Evolutionary conservation across 1,284 basidiomycete genomes (phyloP).

Genomic region (Marasmius tenuissimus): DNA sequence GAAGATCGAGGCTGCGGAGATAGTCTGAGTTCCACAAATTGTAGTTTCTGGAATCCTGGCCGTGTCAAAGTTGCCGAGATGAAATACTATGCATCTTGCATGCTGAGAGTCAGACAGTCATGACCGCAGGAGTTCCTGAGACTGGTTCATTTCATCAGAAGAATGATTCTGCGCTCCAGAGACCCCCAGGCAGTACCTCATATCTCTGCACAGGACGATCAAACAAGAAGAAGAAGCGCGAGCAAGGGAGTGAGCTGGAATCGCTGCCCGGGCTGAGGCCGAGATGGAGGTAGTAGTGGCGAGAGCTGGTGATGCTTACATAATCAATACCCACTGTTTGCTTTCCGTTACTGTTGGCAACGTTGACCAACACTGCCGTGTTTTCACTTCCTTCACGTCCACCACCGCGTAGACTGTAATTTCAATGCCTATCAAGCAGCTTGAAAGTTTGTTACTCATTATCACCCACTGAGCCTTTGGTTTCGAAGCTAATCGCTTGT

Average conservation of each 20-base stretch:
- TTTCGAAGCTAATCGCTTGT: not conserved
- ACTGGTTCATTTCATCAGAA: no score
- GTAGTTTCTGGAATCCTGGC: no score
- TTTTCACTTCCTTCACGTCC: constrained; percentile 4
- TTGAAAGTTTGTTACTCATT: constrained; percentile 32
- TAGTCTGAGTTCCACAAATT: no score
- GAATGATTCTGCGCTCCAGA: no score
- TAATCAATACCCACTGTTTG: not conserved
- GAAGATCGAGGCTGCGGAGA: no score
- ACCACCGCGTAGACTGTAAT: not conserved
- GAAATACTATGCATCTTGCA: no score
- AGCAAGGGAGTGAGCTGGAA: not conserved
- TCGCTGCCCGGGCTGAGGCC: not conserved
- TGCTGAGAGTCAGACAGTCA: no score
- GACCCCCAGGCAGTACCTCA: no score
- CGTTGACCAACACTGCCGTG: constrained; percentile 4
- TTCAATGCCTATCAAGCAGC: constrained; percentile 44
- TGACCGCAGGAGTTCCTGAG: no score
- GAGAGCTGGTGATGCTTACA: not conserved
- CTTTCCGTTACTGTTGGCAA: constrained; percentile 12
- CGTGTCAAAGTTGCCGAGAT: no score
- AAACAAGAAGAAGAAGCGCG: not conserved
- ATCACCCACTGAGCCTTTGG: not conserved
- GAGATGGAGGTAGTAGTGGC: not conserved
- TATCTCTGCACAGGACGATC: no score